Base-by-base conservation (phyloP, 164 flowering plant species). In the Cinnamomum chago region DNA sequence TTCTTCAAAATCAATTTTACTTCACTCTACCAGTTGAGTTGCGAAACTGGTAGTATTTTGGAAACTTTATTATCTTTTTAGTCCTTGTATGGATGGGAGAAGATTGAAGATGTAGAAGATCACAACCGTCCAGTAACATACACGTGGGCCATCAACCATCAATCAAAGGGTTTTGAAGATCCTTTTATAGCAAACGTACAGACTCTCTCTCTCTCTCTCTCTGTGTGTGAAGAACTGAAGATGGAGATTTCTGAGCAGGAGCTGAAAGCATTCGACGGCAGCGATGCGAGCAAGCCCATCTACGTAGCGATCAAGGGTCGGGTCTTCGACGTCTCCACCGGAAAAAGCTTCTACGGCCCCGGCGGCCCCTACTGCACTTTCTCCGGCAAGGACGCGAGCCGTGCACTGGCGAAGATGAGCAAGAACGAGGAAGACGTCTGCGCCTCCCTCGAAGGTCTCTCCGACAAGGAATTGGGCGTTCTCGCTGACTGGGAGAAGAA, bases 401-500 rank as follows among this genome's bases (percentile, higher is more conserved):
- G 97, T 65, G 99, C 97, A 10, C 87, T 95, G 5, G 97, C 89
- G 47, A 95, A 91, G 87, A 95, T 95, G 99, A 91, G 92, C 91
- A 95, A 93, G 89, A 84, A 87, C 74, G 93, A 90, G 1, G 93
- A 88, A 22, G 99, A 95, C 76, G 75, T 95, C 73, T 65, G 77
- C 50, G 80, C 90, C 6, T 79, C 84, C 13, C 83, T 95, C 50
- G 87, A 93, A 10, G 99, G 93, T 20, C 92, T 95, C 68, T 70
- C 97, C 25, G 94, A 90, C 67, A 93, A 95, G 75, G 97, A 95
- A 83, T 78, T 93, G 74, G 92, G 86, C 11, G 93, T 90, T 14
- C 95, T 95, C 65, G 50, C 77, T 50, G 97, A 92, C 72, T 95
- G 99, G 99, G 99, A 92, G 84, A 90, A 83, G 85, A 95, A 93